Base-by-base conservation (phyloP, 1,139 yeast genomes). In the Lodderomyces theae region DNA sequence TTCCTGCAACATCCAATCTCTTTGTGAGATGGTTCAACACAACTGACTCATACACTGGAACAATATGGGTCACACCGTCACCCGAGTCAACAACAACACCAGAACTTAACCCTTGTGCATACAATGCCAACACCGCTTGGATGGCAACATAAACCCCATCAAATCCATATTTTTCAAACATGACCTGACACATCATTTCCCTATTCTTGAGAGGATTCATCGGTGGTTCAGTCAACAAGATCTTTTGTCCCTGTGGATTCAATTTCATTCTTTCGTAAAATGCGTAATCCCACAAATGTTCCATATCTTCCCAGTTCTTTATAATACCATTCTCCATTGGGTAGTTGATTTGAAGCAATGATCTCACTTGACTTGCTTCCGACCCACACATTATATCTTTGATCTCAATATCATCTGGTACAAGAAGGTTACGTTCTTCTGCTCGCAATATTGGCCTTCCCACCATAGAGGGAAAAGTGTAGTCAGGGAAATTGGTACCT, bases 251-350 rank as follows among this genome's bases (percentile, higher is more conserved):
- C 32, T 77, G 66, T 15, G 94, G 81, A 19, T 80, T 73, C 37
- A 85, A 69, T 58, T 88, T 79, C 88, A 92, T 83, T 56, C 86
- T 79, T 52, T 92, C 96, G 65, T 85, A 86, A 63, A 92, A 92
- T 19, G 97, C 94, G 64, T 92, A 92, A 66, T 92, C 97, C 99
- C 99, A 92, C 49, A 92, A 75, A 56, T 90, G 94, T 55, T 88
- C 96, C 97, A 94, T 92, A 61, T 92, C 98, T 57, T 90, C 96
- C 98, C 98, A 92, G 61, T 92, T 89, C 60, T 84, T 84, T 62
- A 92, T 90, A 55, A 94, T 88, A 56, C 99, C 99, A 59, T 92
- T 92, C 63, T 92, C 98, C 98, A 92, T 90, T 17, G 99, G 99
- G 56, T 92, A 92, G 24, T 92, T 82, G 45, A 92, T 82, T 64